Conservation (phyloP, 2,329 filamentous ascomycete species). For the Hawksworthiomyces lignivorus region DNA sequence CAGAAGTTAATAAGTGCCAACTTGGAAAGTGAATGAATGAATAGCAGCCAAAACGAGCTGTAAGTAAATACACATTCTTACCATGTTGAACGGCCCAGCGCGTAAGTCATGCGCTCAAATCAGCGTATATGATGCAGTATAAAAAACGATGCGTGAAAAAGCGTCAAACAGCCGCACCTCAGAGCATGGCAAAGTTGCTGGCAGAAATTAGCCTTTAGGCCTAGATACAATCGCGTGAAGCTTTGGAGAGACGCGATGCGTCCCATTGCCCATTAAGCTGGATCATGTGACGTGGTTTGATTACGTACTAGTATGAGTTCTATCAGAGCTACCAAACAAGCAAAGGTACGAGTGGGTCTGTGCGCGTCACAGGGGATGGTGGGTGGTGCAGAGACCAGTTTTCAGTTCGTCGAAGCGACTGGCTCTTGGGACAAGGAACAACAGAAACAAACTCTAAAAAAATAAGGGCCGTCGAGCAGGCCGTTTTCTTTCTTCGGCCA, state of each 20-base stretch:
- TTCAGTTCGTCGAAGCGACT: no score
- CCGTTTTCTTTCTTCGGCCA: slow-evolving; percentile 1
- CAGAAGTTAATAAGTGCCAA: slow-evolving; percentile 1
- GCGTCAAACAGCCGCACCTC: no score
- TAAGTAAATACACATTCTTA: neutral
- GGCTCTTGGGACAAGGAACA: no score
- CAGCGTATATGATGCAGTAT: no score
- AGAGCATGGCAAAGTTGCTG: no score
- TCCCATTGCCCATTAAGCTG: no score
- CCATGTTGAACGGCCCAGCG: slow-evolving; percentile 5
- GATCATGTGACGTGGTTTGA: slow-evolving; percentile 3
- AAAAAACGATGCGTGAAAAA: no score
- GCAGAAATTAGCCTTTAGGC: neutral
- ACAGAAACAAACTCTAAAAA: no score
- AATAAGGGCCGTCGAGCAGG: slow-evolving; percentile 1
- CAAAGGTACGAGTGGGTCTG: neutral
- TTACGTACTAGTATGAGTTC: no score
- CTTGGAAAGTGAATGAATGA: no score
- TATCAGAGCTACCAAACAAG: no score
- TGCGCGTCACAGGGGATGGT: neutral
- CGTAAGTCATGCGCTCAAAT: slow-evolving; percentile 1
- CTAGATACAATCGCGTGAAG: slow-evolving; percentile 7
- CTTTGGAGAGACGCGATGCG: slow-evolving; percentile 8
- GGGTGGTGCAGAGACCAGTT: slow-evolving; percentile 10
- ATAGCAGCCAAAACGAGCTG: neutral